These are phyloP conservation scores for Saccharum officinarum DNA, from an alignment of 176 grass and related monocot genomes.

Conservation along the genomic window DNA sequence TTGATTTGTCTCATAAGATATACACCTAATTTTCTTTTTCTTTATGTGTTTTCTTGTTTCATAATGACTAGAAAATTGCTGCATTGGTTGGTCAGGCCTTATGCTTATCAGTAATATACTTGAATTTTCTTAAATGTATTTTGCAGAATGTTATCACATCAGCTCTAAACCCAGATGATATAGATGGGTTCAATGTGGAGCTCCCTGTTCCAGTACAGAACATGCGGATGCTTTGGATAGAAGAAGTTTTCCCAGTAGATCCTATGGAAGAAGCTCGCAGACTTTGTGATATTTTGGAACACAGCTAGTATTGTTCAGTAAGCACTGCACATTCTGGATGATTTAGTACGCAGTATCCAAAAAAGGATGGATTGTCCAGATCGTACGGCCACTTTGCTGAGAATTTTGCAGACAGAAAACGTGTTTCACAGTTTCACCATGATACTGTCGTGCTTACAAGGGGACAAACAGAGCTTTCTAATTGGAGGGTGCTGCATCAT, in stretches of 20 bases:
- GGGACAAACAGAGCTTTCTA: background rate
- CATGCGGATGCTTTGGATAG: slow-evolving; percentile 65
- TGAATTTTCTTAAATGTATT: background rate
- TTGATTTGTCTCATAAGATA: background rate
- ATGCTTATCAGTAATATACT: background rate
- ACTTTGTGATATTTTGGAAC: slow-evolving; percentile 43
- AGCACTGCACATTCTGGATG: background rate
- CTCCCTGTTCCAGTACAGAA: slow-evolving; percentile 39
- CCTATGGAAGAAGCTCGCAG: slow-evolving; percentile 70
- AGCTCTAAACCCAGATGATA: slow-evolving; percentile 35
- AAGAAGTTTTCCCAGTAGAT: slow-evolving; percentile 61
- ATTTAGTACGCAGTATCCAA: background rate
- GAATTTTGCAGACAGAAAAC: background rate
- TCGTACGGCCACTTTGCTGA: background rate
- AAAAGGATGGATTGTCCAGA: background rate
- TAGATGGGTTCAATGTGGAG: slow-evolving; percentile 35
- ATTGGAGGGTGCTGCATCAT: background rate
- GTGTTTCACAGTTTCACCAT: background rate
- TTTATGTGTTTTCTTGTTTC: background rate
- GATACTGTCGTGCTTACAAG: background rate
- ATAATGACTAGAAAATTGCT: background rate
- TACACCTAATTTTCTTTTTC: background rate
- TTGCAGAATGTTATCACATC: slow-evolving; percentile 66
- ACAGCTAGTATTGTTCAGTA: slow-evolving; percentile 26
- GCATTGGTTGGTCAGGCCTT: background rate